Percentiles rank a stretch among this genome's conserved stretches.
Evolutionary conservation across 768 basidiomycete genomes (phyloP).

Genomic region (Tricholoma saponaceum): DNA sequence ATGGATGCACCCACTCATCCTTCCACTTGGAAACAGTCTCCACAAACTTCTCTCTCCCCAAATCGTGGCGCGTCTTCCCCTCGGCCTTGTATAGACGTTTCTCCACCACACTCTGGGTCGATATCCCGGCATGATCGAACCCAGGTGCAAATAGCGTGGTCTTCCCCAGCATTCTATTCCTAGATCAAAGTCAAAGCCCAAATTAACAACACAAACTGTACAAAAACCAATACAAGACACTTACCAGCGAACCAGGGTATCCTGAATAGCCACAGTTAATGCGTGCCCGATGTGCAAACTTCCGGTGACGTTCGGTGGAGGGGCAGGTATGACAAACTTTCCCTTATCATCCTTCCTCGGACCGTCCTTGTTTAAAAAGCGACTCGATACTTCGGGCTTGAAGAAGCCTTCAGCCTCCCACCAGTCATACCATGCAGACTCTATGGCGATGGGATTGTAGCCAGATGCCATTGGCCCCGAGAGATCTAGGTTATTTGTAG

Average conservation of each 20-base stretch:
- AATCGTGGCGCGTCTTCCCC: conserved; percentile 84
- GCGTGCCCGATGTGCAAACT: conserved; percentile 94
- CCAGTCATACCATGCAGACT: conserved; percentile 98
- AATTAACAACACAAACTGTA: not conserved
- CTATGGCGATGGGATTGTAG: conserved; percentile 94
- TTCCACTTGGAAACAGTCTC: conserved; percentile 96
- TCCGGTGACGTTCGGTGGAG: conserved; percentile 97
- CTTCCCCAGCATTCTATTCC: conserved; percentile 96
- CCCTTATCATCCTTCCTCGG: conserved; percentile 49
- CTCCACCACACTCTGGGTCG: conserved; percentile 97
- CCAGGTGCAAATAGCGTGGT: conserved; percentile 89
- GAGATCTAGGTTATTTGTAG: conserved; percentile 52
- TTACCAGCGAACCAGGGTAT: conserved; percentile 83
- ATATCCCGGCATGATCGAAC: conserved; percentile 98
- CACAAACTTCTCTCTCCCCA: conserved; percentile 91
- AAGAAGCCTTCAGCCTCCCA: conserved; percentile 91
- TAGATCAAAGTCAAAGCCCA: conserved; percentile 20
- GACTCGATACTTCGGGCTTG: conserved; percentile 47
- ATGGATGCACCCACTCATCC: conserved; percentile 65
- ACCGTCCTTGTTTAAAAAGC: conserved; percentile 51
- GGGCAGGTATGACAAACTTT: conserved; percentile 80
- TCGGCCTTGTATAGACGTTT: conserved; percentile 82
- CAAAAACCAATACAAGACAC: conserved; percentile 19
- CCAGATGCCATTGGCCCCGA: conserved; percentile 84
- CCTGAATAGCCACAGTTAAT: conserved; percentile 88